Conservation (phyloP, 129 eudicot species). For the Calendula officinalis region DNA sequence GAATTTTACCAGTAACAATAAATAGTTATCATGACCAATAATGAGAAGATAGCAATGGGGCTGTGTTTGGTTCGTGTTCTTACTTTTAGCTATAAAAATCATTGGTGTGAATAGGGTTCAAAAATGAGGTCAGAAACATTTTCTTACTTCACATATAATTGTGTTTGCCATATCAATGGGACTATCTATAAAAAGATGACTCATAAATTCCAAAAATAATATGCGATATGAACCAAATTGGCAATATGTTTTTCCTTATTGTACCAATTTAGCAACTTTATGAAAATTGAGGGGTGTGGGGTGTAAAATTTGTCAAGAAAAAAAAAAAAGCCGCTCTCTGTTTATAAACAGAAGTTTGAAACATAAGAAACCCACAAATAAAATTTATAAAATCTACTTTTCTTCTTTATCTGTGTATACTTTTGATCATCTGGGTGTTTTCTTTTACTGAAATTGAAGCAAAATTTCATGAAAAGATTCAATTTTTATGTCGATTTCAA, state of each 20-base stretch:
- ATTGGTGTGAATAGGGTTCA: constrained; percentile 46
- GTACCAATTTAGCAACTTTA: constrained; percentile 19
- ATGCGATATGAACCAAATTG: constrained; percentile 9
- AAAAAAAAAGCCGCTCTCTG: constrained; percentile 28
- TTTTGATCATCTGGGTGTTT: constrained; percentile 26
- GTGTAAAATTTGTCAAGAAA: constrained; percentile 22
- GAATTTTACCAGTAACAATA: constrained; percentile 7
- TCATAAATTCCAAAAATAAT: constrained; percentile 25
- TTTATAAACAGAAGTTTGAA: constrained; percentile 48
- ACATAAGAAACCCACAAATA: constrained; percentile 25
- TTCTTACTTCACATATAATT: constrained; percentile 45
- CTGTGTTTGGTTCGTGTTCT: constrained; percentile 61
- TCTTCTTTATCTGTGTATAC: constrained; percentile 20
- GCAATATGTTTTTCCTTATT: constrained; percentile 22
- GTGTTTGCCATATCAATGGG: constrained; percentile 75
- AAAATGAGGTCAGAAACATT: constrained; percentile 67
- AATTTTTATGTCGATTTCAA: constrained; percentile 27
- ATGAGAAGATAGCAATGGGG: constrained; percentile 43
- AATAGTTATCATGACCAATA: constrained; percentile 30
- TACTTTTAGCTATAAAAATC: constrained; percentile 73
- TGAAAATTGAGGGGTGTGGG: constrained; percentile 22
- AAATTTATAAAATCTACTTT: constrained; percentile 1
- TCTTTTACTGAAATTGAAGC: constrained; percentile 33
- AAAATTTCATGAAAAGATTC: constrained; percentile 31
- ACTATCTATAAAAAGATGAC: constrained; percentile 35